Evolutionary conservation across 2,329 filamentous ascomycete species (phyloP).

Genomic region (Harringtonia aguacate): DNA sequence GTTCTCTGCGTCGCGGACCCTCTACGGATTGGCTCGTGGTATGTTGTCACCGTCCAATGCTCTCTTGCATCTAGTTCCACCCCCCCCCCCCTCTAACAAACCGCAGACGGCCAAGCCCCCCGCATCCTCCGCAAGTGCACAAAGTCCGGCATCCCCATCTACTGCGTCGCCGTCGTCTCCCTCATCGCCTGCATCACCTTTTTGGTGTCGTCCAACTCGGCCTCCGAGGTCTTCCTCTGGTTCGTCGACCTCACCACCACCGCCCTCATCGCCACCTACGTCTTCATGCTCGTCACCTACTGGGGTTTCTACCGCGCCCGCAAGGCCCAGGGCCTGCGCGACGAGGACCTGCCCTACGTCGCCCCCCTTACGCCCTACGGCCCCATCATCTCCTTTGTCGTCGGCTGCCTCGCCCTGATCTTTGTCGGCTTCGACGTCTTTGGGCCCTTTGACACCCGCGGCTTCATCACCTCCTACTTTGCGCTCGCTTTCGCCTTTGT

Average conservation of each 20-base stretch:
- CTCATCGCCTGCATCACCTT: slow-evolving; percentile 24
- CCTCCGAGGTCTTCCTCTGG: slow-evolving; percentile 26
- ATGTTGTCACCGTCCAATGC: too few species aligned
- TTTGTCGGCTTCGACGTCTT: slow-evolving; percentile 45
- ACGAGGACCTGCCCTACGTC: slow-evolving; percentile 22
- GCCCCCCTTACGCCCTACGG: slow-evolving; percentile 25
- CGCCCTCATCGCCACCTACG: slow-evolving; percentile 29
- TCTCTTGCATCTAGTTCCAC: not conserved
- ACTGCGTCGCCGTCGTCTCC: slow-evolving; percentile 23
- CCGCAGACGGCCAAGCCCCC: slow-evolving; percentile 26
- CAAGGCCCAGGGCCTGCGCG: slow-evolving; percentile 22
- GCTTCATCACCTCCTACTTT: slow-evolving; percentile 43
- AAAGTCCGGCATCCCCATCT: slow-evolving; percentile 24
- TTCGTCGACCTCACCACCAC: slow-evolving; percentile 30
- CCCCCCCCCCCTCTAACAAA: not conserved
- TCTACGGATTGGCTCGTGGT: slow-evolving; percentile 21
- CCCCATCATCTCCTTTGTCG: slow-evolving; percentile 17
- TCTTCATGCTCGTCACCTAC: slow-evolving; percentile 26
- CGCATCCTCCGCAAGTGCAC: slow-evolving; percentile 22
- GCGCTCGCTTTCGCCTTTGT: slow-evolving; percentile 42
- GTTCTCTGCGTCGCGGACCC: slow-evolving; percentile 27
- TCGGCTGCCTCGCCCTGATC: slow-evolving; percentile 3
- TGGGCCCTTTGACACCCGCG: slow-evolving; percentile 32
- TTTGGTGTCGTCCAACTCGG: slow-evolving; percentile 25
- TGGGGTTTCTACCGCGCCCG: slow-evolving; percentile 24